Conservation (phyloP, 345 rosid species). For the Pugionium cornutum region DNA sequence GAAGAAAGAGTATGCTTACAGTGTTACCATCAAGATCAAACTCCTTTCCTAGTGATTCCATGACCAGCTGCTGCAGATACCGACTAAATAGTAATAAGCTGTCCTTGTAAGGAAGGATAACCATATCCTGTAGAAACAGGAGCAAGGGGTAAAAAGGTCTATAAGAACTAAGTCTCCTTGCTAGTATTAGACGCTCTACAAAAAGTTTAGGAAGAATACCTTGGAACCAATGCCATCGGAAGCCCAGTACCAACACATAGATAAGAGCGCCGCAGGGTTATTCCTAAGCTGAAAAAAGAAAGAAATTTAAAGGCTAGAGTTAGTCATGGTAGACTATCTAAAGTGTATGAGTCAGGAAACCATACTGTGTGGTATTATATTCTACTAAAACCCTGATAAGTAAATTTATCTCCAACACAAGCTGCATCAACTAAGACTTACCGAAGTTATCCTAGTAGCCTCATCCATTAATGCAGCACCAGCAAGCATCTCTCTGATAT, state of each 20-base stretch:
- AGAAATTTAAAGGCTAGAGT: not conserved
- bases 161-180: slow-evolving; percentile 13
- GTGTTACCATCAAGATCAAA: slow-evolving; percentile 91
- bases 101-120: slow-evolving; percentile 97
- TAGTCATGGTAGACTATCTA: slow-evolving; percentile 9
- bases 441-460: slow-evolving; percentile 55
- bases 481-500: slow-evolving; percentile 85
- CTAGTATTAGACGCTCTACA: slow-evolving; percentile 1
- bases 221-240: slow-evolving; percentile 90
- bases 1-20: slow-evolving; percentile 52
- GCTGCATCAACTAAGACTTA: slow-evolving; percentile 28
- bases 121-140: slow-evolving; percentile 79
- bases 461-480: slow-evolving; percentile 96
- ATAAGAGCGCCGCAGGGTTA: slow-evolving; percentile 94
- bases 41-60: slow-evolving; percentile 99
- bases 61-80: slow-evolving; percentile 94
- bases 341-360: slow-evolving; percentile 19
- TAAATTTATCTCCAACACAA: slow-evolving; percentile 16
- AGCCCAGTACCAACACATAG: slow-evolving; percentile 97
- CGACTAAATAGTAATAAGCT: slow-evolving; percentile 89
- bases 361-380: not conserved
- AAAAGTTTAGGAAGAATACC: slow-evolving; percentile 47
- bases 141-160: slow-evolving; percentile 17
- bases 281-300: slow-evolving; percentile 60
- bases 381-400: too few species aligned